Base-by-base conservation (phyloP, 805 yeast genomes). In the Lachancea fermentati region DNA sequence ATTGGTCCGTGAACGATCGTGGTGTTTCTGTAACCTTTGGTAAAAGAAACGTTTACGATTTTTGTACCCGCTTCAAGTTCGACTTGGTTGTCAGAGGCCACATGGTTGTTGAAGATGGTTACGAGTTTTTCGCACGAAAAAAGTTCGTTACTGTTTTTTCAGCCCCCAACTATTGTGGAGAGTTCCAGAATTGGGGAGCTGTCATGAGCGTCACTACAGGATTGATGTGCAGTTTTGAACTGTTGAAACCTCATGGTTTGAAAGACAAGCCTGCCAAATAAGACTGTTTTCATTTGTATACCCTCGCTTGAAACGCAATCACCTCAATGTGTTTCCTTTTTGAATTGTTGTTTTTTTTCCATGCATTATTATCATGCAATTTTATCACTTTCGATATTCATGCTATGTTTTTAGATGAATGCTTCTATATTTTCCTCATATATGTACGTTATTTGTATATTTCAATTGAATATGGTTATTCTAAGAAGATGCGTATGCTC, bases 21-120 rank as follows among this genome's bases (percentile, higher is more conserved):
- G 94, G 94, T 36, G 93, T 85, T 2, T 80, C 88, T 0, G 85
- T 78, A 52, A 76, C 86, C 46, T 85, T 84, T 62, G 84, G 85
- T 29, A 77, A 75, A 50, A 78, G 72, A 41, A 79, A 80, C 45
- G 86, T 84, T 2, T 76, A 76, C 41, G 72, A 74, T 48, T 85
- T 85, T 52, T 78, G 83, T 53, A 59, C 72, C 15, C 67, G 67
- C 26, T 83, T 84, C 60, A 75, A 78, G 42, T 79, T 85, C 62
- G 94, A 85, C 62, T 62, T 85, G 54, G 74, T 85, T 45, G 85
- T 81, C 25, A 67, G 94, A 53, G 94, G 91, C 5, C 94, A 85
- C 58, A 85, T 85, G 94, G 93, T 85, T 33, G 94, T 85, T 35
- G 91, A 85, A 59, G 91, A 85, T 55, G 94, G 94, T 3, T 85